Base-by-base conservation (phyloP, 2,329 filamentous ascomycete species). In the Daldinia sp. region DNA sequence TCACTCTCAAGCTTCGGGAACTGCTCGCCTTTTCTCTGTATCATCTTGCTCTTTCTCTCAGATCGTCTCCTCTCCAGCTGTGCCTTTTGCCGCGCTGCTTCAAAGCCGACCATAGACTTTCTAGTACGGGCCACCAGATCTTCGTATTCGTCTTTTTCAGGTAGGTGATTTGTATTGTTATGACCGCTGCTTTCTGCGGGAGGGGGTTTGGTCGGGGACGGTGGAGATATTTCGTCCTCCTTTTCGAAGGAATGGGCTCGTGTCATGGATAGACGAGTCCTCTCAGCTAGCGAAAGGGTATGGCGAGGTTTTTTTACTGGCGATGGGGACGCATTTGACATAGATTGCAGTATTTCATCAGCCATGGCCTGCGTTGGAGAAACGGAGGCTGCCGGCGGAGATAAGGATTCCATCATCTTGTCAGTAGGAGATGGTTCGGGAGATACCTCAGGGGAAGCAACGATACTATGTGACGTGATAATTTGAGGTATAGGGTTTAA, bases 251-350 rank as follows among this genome's bases (percentile, higher is more conserved):
- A 79, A 58, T 13, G 73, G 51, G 61, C 76, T 2, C 89, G 84
- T 0, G 90, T 88, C 89, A 97, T 95, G 18, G 93, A 94, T 60
- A 93, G 85, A 18, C 92, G 89, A 0, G 94, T 97, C 54, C 94
- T 90, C 76, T 97, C 93, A 3, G 91, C 87, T 0, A 96, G 85
- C 0, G 90, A 90, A 7, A 91, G 79, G 0, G 84, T 86, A 57
- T 88, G 87, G 0, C 87, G 83, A 0, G 82, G 80, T 64, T 82
- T 85, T 72, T 88, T 90, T 48, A 81, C 76, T 0, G 88, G 88
- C 0, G 88, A 90, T 0, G 88, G 87, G 1, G 88, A 89, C 0
- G 83, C 81, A 51, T 83, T 82, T 26, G 84, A 80, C 76, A 89
- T 85, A 0, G 85, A 86, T 12, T 84, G 83, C 4, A 89, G 77